Conservation (phyloP, 345 rosid genomes). For the Dipteronia dyeriana region DNA sequence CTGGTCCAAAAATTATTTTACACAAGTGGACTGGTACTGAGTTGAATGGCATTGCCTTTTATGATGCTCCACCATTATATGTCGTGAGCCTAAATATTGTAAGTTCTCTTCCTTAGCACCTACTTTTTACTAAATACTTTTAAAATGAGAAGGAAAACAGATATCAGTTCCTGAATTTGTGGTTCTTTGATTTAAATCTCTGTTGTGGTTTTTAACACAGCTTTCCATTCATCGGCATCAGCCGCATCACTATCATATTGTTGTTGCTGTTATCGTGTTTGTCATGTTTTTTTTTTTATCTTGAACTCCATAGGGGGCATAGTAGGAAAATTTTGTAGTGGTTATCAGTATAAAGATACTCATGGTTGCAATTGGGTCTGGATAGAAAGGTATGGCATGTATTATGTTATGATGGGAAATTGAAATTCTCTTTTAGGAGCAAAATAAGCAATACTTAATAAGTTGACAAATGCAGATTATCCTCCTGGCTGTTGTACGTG, state of each 20-base stretch:
- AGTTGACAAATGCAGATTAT: background rate
- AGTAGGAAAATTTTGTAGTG: background rate
- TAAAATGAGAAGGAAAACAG: background rate
- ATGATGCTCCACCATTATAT: slow-evolving; percentile 89
- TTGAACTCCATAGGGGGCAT: background rate
- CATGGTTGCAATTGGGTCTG: background rate
- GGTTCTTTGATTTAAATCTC: background rate
- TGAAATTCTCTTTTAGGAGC: background rate
- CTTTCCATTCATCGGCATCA: background rate
- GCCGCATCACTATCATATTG: background rate
- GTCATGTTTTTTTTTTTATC: background rate
- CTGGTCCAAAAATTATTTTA: slow-evolving; percentile 93
- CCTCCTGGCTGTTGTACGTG: background rate
- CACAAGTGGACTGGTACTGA: slow-evolving; percentile 95
- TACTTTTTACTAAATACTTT: background rate
- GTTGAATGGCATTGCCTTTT: slow-evolving; percentile 88
- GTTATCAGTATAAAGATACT: background rate
- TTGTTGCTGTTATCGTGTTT: background rate
- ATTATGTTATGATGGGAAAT: background rate
- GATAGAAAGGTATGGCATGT: background rate
- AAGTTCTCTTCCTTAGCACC: slow-evolving; percentile 36
- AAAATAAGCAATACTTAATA: background rate
- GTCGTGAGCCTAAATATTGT: slow-evolving; percentile 97
- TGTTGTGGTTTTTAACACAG: background rate
- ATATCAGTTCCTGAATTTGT: background rate